Conservation (phyloP, 1,284 basidiomycete species). For the Cutaneotrichosporon sp. region DNA sequence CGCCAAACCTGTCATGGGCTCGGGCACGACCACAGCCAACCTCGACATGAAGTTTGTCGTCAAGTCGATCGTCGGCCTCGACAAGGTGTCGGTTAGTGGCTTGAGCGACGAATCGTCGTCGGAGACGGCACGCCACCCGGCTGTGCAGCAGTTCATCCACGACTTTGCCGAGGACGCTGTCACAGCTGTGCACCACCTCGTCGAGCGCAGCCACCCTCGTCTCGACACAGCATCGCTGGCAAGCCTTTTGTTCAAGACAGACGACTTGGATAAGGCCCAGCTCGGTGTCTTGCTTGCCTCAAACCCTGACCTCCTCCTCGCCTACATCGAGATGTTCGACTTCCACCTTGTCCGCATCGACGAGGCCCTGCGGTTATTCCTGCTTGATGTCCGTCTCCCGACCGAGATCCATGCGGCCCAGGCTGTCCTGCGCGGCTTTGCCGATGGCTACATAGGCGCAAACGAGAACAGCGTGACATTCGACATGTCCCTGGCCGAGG, state of each 20-base stretch:
- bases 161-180: slow-evolving; percentile 75
- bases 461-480: slow-evolving; percentile 76
- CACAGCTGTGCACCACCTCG: slow-evolving; percentile 66
- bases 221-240: slow-evolving; percentile 70
- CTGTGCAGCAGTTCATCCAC: slow-evolving; percentile 68
- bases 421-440: slow-evolving; percentile 65
- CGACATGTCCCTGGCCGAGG: slow-evolving; percentile 72
- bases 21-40: slow-evolving; percentile 64
- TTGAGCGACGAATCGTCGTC: slow-evolving; percentile 35
- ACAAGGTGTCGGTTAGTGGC: slow-evolving; percentile 55
- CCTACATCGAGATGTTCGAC: slow-evolving; percentile 84
- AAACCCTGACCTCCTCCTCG: slow-evolving; percentile 71
- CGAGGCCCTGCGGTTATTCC: slow-evolving; percentile 81
- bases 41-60: slow-evolving; percentile 81
- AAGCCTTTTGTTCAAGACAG: slow-evolving; percentile 77
- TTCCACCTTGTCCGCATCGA: slow-evolving; percentile 82
- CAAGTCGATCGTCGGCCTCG: slow-evolving; percentile 80
- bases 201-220: slow-evolving; percentile 57
- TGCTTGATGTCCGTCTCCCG: slow-evolving; percentile 76
- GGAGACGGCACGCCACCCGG: slow-evolving; percentile 58
- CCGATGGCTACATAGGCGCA: slow-evolving; percentile 83
- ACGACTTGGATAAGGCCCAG: slow-evolving; percentile 79
- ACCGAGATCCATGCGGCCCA: slow-evolving; percentile 62
- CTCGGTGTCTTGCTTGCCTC: slow-evolving; percentile 79
- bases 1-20: slow-evolving; percentile 58